Evolutionary conservation across 1,284 basidiomycete species (phyloP).

Genomic region (Cryptococcus hybrid): DNA sequence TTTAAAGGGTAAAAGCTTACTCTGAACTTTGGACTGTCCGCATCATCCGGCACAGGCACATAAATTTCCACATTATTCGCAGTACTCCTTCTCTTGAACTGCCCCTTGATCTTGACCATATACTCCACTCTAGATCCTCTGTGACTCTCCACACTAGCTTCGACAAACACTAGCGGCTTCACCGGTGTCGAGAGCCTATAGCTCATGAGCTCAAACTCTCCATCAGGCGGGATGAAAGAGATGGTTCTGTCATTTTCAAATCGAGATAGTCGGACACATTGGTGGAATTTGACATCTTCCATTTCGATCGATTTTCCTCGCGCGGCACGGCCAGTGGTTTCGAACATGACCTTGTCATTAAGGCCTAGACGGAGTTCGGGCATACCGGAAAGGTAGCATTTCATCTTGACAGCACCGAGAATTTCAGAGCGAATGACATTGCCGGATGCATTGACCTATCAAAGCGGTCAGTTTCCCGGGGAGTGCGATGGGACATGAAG

Average conservation of each 20-base stretch:
- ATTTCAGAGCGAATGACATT: conserved; percentile 98
- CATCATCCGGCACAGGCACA: conserved; percentile 97
- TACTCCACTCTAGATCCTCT: conserved; percentile 93
- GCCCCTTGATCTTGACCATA: conserved; percentile 96
- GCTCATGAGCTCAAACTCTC: conserved; percentile 98
- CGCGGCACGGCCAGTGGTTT: conserved; percentile 90
- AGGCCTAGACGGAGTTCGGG: conserved; percentile 92
- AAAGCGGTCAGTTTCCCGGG: neutral
- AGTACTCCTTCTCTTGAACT: conserved; percentile 94
- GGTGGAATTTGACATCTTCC: conserved; percentile 99
- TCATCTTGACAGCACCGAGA: conserved; percentile 98
- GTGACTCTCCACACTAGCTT: conserved; percentile 94
- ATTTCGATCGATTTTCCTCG: conserved; percentile 98
- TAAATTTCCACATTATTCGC: conserved; percentile 99
- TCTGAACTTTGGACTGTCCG: conserved; percentile 95
- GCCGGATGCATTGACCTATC: conserved; percentile 80
- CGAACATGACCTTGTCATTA: conserved; percentile 99
- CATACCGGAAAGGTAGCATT: conserved; percentile 99
- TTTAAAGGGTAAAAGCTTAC: conserved; percentile 53
- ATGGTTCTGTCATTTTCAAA: conserved; percentile 99
- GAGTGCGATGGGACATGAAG: neutral
- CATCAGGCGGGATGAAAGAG: conserved; percentile 98
- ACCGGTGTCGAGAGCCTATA: conserved; percentile 95
- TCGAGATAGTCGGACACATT: conserved; percentile 97
- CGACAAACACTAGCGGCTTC: conserved; percentile 97